Evolutionary conservation across 495 filamentous ascomycete species (phyloP).

Genomic region (Tuber melanosporum): DNA sequence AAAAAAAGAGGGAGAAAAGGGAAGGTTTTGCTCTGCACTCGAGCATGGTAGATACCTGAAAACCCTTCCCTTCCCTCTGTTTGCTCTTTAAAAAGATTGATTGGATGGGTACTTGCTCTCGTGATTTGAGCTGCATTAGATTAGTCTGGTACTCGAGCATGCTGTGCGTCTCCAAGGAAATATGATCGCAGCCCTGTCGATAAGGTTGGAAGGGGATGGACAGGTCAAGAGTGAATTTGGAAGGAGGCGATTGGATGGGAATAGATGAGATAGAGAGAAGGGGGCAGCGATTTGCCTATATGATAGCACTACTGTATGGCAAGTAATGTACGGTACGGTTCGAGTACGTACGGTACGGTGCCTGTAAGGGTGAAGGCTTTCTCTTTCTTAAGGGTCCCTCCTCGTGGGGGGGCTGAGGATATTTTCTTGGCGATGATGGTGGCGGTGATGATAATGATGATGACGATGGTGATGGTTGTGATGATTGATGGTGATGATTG

Average conservation of each 20-base stretch:
- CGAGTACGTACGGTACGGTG: neutral
- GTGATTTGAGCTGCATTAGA: conserved; percentile 31
- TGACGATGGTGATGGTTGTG: neutral
- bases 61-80: neutral
- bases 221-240: conserved; percentile 31
- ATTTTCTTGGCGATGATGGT: neutral
- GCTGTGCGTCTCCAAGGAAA: conserved; percentile 22
- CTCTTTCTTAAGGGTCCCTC: neutral
- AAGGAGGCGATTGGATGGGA: conserved; percentile 9
- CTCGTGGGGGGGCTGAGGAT: neutral
- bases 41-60: neutral
- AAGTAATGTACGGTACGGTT: neutral
- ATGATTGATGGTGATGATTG: neutral
- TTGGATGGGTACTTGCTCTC: conserved; percentile 27
- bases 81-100: conserved; percentile 6
- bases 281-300: neutral
- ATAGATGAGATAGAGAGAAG: neutral
- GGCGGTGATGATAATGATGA: neutral
- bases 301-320: too few relatives aligned
- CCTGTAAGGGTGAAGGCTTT: too few relatives aligned
- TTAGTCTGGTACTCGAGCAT: neutral
- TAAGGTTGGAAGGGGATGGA: conserved; percentile 6
- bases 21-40: neutral
- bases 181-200: conserved; percentile 29
- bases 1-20: neutral